Evolutionary conservation across 78 protist genomes (phyloP).

Genomic region (Planoprotostelium fungivorum): DNA sequence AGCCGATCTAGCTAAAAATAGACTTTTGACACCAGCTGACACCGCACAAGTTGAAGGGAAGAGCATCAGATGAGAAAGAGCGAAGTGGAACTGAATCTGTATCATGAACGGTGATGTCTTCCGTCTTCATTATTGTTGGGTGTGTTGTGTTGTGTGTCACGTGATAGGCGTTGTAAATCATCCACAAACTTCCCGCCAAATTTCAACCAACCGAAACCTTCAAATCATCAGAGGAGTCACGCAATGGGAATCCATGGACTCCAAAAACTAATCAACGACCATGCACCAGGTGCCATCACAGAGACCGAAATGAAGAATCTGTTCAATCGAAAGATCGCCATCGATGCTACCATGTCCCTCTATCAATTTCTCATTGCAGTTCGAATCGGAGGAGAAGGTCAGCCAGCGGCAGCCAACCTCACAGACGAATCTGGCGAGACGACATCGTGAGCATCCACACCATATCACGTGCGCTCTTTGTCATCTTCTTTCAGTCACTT

Average conservation of each 20-base stretch:
- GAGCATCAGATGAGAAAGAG: too few relatives aligned
- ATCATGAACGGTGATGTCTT: too few relatives aligned
- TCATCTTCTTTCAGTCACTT: constrained; percentile 79
- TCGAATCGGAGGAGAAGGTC: background rate
- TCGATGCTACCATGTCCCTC: constrained; percentile 92
- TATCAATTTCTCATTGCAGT: constrained; percentile 94
- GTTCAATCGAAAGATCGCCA: constrained; percentile 85
- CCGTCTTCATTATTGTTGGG: too few relatives aligned
- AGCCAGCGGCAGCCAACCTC: constrained; percentile 31
- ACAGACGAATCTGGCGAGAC: constrained; percentile 84
- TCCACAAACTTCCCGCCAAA: too few relatives aligned
- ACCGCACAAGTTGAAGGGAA: too few relatives aligned
- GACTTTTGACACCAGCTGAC: too few relatives aligned
- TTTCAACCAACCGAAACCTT: too few relatives aligned
- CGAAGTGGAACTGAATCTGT: too few relatives aligned
- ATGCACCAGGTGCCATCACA: constrained; percentile 74
- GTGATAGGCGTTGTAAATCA: too few relatives aligned
- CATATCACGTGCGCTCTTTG: background rate
- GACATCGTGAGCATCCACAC: constrained; percentile 56
- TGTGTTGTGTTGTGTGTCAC: too few relatives aligned
- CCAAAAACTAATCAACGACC: constrained; percentile 73
- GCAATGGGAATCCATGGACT: constrained; percentile 97
- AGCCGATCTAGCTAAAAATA: too few relatives aligned
- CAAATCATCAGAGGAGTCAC: too few relatives aligned
- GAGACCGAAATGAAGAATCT: constrained; percentile 77